These are phyloP conservation scores for Xylariaceae sp. DNA, from an alignment of 2,329 filamentous ascomycete genomes.

Conservation along the genomic window DNA sequence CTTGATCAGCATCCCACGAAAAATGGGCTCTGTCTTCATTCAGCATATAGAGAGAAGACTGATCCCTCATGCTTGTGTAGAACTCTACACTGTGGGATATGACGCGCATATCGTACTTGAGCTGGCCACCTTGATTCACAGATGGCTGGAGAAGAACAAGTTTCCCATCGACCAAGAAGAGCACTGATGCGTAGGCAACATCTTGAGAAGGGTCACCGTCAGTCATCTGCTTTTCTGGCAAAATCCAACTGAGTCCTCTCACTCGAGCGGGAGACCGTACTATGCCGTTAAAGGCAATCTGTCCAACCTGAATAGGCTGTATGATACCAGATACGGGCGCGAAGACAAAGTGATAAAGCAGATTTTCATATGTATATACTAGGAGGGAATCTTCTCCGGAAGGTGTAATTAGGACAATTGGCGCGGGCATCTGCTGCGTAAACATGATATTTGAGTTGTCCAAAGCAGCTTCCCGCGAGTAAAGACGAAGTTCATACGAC, in stretches of 20 bases:
- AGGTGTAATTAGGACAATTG: slow-evolving; percentile 87
- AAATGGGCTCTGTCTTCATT: slow-evolving; percentile 35
- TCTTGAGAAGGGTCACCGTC: slow-evolving; percentile 96
- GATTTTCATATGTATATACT: slow-evolving; percentile 96
- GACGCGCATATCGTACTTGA: slow-evolving; percentile 98
- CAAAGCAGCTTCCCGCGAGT: slow-evolving; percentile 83
- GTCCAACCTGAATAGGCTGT: slow-evolving; percentile 88
- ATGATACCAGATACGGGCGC: slow-evolving; percentile 72
- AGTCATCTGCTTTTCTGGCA: slow-evolving; percentile 86
- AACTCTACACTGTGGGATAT: slow-evolving; percentile 97
- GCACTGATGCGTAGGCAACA: slow-evolving; percentile 88
- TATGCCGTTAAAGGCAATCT: slow-evolving; percentile 97
- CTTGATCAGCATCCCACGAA: slow-evolving; percentile 45
- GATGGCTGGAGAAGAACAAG: slow-evolving; percentile 90
- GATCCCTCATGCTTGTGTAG: slow-evolving; percentile 90
- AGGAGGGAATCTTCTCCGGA: slow-evolving; percentile 94
- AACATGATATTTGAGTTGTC: slow-evolving; percentile 77
- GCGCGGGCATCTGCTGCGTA: slow-evolving; percentile 77
- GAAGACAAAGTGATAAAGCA: slow-evolving; percentile 94
- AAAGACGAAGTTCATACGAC: slow-evolving; percentile 87
- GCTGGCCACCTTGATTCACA: slow-evolving; percentile 77
- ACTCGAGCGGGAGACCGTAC: slow-evolving; percentile 92
- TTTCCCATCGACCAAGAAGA: slow-evolving; percentile 98
- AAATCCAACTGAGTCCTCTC: slow-evolving; percentile 91
- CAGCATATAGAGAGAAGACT: slow-evolving; percentile 57